Percentiles rank a stretch among this genome's conserved stretches.
These are phyloP conservation scores for Moricandia arvensis DNA, from an alignment of 345 rosid genomes.

Conservation along the genomic window DNA sequence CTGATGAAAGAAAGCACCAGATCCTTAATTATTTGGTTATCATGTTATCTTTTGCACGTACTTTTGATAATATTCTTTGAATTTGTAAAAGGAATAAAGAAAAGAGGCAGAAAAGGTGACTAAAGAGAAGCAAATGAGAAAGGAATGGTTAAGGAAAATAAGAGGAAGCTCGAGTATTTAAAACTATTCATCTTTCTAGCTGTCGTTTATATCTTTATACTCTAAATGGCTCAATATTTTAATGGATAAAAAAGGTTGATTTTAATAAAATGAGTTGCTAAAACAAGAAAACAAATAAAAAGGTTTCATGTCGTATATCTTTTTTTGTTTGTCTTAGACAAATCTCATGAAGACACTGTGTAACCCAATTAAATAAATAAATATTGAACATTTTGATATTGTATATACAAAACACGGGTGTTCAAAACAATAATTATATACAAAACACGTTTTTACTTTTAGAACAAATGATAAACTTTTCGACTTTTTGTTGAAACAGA, in stretches of 20 bases:
- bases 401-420: too few species aligned
- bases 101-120: not conserved
- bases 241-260: not conserved
- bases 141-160: not conserved
- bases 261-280: too few species aligned
- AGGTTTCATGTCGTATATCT: too few species aligned
- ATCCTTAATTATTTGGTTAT: too few species aligned
- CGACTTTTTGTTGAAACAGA: too few species aligned
- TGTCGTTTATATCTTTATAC: not conserved
- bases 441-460: not conserved
- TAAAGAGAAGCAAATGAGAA: too few species aligned
- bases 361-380: not conserved
- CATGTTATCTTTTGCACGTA: not conserved
- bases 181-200: not conserved
- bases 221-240: too few species aligned
- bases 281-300: too few species aligned
- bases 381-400: too few species aligned
- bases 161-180: not conserved
- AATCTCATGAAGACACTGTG: not conserved
- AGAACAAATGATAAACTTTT: not conserved
- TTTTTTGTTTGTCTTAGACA: too few species aligned
- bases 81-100: not conserved
- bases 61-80: not conserved
- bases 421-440: too few species aligned
- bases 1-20: too few species aligned